phyloP scores from a whole-genome alignment of 2,329 filamentous ascomycete species.

The Phoma herbarum region DNA sequence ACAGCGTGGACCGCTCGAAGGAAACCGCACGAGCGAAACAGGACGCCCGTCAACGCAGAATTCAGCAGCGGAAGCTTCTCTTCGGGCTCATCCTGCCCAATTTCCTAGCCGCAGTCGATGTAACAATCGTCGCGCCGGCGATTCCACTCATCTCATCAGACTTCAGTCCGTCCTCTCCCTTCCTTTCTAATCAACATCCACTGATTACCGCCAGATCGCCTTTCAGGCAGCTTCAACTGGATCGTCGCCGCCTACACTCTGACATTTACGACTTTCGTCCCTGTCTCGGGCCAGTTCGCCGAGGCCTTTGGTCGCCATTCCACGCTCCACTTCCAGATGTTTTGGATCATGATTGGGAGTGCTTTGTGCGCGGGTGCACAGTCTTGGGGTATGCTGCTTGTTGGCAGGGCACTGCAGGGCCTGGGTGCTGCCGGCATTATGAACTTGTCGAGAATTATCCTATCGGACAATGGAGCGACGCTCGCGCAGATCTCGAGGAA shows the following conservation, averaged over 20 bases:
- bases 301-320: conserved; percentile 71
- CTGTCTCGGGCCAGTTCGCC: conserved; percentile 70
- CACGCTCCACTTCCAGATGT: conserved; percentile 65
- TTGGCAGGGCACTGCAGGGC: conserved; percentile 71
- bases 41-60: conserved; percentile 32
- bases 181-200: background rate
- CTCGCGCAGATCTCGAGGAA: conserved; percentile 78
- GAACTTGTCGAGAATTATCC: conserved; percentile 68
- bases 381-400: conserved; percentile 66
- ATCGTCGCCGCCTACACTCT: conserved; percentile 75
- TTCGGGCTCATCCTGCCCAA: conserved; percentile 68
- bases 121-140: conserved; percentile 70
- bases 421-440: conserved; percentile 68
- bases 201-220: conserved; percentile 54
- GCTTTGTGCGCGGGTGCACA: conserved; percentile 68
- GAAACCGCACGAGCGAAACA: conserved; percentile 24
- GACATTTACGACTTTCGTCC: conserved; percentile 72
- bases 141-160: conserved; percentile 70
- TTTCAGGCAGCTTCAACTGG: conserved; percentile 65
- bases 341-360: conserved; percentile 64
- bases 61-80: conserved; percentile 68
- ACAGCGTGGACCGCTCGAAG: conserved; percentile 3
- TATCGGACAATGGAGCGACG: conserved; percentile 68
- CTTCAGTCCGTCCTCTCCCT: conserved; percentile 58
- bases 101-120: conserved; percentile 68